Evolutionary conservation across 23 red algal species (phyloP), one percentile per base, ranked within the genome.

Genomic region (Pyropia yezoensis): DNA sequence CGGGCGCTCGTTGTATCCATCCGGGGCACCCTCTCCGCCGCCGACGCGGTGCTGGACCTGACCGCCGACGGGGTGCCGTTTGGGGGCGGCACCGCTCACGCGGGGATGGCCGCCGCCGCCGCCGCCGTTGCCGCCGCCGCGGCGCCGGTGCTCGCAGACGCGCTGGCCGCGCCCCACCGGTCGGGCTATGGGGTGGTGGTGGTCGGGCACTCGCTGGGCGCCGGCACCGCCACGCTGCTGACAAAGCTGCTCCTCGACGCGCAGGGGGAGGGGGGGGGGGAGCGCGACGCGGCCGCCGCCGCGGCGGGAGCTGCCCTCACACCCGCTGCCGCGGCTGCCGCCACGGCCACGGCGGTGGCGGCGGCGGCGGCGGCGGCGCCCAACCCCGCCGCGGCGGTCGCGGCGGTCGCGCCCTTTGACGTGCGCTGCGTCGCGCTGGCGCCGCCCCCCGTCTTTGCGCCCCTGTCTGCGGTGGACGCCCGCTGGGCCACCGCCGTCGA

Each of bases 391-490:
- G 39, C 39, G 39, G 39, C 39, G 4, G 6, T 47, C 39, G 39
- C 39, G 2, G 52, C 63, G 24, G 67, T 47, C 39, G 39, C 39
- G 6, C 39, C 39, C 7, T 47, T 47, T 13, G 6, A 6, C 11
- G 73, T 91, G 32, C 79, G 67, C 22, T 91, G 87, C 55, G 74
- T 80, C 62, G 87, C 87, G 26, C 62, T 87, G 25, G 69, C 82
- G 8, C 87, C 87, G n/a, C 74, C 76, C 6, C 87, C 87, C 0
- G 63, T 76, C 3, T 91, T 87, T 61, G 78, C 74, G 6, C 78
- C 74, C 6, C 32, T 50, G 18, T 32, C 67, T 63, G 49, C 51
- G 27, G 71, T 91, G 50, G 87, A 82, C 53, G 8, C 78, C 19
- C 74, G 66, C 49, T 91, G 87, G 73, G 77, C 67, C 39, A 73